Conservation (phyloP, 371 early-diverging fungal genomes). For the Polyrhizophydium stewartii region DNA sequence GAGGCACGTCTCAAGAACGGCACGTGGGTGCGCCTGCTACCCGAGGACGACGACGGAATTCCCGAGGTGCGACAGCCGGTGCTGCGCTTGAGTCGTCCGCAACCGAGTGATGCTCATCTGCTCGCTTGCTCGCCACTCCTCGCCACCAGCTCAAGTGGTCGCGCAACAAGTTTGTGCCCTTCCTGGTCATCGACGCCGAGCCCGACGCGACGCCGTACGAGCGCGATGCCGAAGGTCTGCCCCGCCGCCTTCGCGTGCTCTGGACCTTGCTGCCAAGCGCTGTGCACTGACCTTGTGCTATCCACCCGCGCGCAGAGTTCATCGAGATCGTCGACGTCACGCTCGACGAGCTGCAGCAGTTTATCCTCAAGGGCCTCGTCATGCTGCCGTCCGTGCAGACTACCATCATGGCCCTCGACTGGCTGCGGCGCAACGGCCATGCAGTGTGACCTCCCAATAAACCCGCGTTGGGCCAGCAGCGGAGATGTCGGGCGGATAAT, state of each 20-base stretch:
- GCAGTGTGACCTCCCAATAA: not conserved
- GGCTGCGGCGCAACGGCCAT: slow-evolving; percentile 15
- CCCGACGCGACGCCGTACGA: slow-evolving; percentile 40
- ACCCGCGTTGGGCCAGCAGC: too few species aligned
- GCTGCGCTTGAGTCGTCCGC: not conserved
- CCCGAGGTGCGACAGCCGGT: slow-evolving; percentile 21
- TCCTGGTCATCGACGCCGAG: slow-evolving; percentile 52
- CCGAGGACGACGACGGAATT: slow-evolving; percentile 50
- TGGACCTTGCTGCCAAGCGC: too few species aligned
- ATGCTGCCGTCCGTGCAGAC: slow-evolving; percentile 34
- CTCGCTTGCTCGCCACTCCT: not conserved
- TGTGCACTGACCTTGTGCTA: too few species aligned
- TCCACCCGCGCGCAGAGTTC: slow-evolving; percentile 17
- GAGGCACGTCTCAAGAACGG: slow-evolving; percentile 57
- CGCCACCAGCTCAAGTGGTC: slow-evolving; percentile 54
- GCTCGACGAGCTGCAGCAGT: slow-evolving; percentile 17
- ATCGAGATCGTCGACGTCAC: slow-evolving; percentile 23
- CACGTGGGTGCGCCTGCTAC: slow-evolving; percentile 46
- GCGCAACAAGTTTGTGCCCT: slow-evolving; percentile 58
- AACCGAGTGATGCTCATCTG: not conserved
- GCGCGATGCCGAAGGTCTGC: slow-evolving; percentile 55
- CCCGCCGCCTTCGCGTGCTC: too few species aligned
- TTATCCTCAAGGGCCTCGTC: slow-evolving; percentile 25
- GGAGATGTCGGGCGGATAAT: too few species aligned
- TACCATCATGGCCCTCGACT: slow-evolving; percentile 25